phyloP scores from a whole-genome alignment of 352 stramenopile species.

The Pythium grandisporangium region DNA sequence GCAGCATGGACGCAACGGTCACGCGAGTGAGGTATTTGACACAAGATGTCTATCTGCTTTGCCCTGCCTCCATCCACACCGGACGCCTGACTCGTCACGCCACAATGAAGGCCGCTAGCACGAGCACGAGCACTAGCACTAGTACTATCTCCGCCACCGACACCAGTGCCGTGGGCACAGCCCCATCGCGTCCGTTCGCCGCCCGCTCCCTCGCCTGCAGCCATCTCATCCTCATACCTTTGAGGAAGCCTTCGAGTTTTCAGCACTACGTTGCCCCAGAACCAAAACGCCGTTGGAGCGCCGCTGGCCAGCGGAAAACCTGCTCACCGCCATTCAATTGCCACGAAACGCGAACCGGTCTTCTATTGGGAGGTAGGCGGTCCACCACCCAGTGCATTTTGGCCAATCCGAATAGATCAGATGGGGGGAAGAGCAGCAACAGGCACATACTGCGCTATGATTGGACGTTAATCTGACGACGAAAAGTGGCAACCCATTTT shows the following conservation, averaged over 20 bases:
- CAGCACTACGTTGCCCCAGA: constrained; percentile 49
- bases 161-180: no score
- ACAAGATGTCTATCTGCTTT: no score
- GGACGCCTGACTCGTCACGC: no score
- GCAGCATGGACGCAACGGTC: no score
- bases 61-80: no score
- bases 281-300: constrained; percentile 7
- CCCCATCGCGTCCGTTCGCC: neutral
- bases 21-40: no score
- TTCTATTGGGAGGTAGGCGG: constrained; percentile 7
- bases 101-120: no score
- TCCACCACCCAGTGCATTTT: constrained; percentile 4
- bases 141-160: no score
- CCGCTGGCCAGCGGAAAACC: constrained; percentile 15
- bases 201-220: neutral
- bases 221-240: constrained; percentile 28
- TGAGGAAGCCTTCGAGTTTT: constrained; percentile 86
- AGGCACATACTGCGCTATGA: neutral
- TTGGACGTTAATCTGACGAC: neutral
- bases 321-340: constrained; percentile 67
- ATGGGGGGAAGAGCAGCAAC: neutral
- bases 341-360: constrained; percentile 23
- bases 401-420: constrained; percentile 15
- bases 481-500: neutral
- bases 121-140: no score